Percentiles rank a stretch among this genome's conserved stretches.
Conservation (phyloP, 768 basidiomycete genomes). For the Kwoniella pini region DNA sequence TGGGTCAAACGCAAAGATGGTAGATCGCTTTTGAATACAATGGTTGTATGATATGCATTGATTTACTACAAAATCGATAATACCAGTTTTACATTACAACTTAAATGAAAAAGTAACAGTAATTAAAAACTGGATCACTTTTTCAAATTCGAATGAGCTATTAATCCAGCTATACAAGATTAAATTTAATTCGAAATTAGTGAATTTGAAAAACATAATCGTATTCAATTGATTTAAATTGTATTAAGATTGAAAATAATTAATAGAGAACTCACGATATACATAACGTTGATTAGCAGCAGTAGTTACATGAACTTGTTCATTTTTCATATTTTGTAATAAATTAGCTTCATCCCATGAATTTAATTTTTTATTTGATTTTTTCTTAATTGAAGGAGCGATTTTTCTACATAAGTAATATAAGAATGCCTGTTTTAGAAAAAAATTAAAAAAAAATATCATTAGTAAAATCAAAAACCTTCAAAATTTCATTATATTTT, state of each 20-base stretch:
- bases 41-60: background rate
- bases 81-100: too few relatives aligned
- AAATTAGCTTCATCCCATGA: slow-evolving; percentile 45
- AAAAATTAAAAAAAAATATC: background rate
- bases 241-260: background rate
- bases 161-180: slow-evolving; percentile 32
- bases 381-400: slow-evolving; percentile 8
- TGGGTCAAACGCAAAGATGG: slow-evolving; percentile 51
- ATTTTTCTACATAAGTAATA: slow-evolving; percentile 28
- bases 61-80: too few relatives aligned
- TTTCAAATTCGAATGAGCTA: slow-evolving; percentile 42
- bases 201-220: too few relatives aligned
- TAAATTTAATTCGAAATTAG: too few relatives aligned
- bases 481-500: too few relatives aligned
- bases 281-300: slow-evolving; percentile 46
- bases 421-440: slow-evolving; percentile 16
- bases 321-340: slow-evolving; percentile 44
- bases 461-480: too few relatives aligned
- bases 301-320: slow-evolving; percentile 43
- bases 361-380: slow-evolving; percentile 25
- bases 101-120: too few relatives aligned
- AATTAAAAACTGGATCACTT: too few relatives aligned
- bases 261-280: slow-evolving; percentile 37
- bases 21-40: slow-evolving; percentile 9
- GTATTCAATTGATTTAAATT: too few relatives aligned